Percentiles rank a stretch among this genome's conserved stretches.
Conservation (phyloP, 192 early-diverging fungal genomes). For the Backusella liffmaniae region DNA sequence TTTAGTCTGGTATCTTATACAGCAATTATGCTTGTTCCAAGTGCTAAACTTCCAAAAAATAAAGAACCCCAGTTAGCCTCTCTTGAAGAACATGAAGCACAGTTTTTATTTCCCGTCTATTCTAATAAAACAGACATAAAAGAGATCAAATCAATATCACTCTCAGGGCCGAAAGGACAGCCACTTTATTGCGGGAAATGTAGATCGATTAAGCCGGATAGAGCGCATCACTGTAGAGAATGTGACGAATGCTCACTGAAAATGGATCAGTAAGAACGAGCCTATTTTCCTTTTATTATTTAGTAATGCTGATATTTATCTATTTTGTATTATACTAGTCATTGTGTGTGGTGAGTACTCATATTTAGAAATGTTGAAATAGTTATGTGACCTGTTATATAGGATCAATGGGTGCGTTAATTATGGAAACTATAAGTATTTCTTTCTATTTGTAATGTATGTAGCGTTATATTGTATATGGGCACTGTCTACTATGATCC, state of each 20-base stretch:
- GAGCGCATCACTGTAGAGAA: conserved; percentile 51
- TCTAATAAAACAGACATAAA: background rate
- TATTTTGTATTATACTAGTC: conserved; percentile 7
- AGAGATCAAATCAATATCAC: background rate
- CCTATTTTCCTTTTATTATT: too few species aligned
- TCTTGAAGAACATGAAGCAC: background rate
- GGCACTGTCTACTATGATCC: conserved; percentile 25
- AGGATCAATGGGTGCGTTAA: conserved; percentile 54
- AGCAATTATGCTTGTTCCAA: background rate
- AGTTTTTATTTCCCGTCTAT: background rate
- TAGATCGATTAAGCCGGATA: conserved; percentile 39
- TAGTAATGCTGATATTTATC: too few species aligned
- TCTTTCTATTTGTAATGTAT: conserved; percentile 47
- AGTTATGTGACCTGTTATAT: background rate
- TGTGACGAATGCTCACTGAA: conserved; percentile 49
- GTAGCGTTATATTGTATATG: conserved; percentile 42
- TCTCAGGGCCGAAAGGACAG: conserved; percentile 12
- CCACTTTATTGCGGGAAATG: conserved; percentile 27
- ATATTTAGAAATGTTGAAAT: background rate
- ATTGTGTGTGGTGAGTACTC: conserved; percentile 22
- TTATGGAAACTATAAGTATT: conserved; percentile 52
- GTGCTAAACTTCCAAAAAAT: background rate
- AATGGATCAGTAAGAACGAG: conserved; percentile 54
- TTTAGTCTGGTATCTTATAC: background rate
- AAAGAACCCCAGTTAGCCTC: background rate